These are phyloP conservation scores for Trichoderma asperellum DNA, from an alignment of 2,329 filamentous ascomycete species.

Conservation along the genomic window DNA sequence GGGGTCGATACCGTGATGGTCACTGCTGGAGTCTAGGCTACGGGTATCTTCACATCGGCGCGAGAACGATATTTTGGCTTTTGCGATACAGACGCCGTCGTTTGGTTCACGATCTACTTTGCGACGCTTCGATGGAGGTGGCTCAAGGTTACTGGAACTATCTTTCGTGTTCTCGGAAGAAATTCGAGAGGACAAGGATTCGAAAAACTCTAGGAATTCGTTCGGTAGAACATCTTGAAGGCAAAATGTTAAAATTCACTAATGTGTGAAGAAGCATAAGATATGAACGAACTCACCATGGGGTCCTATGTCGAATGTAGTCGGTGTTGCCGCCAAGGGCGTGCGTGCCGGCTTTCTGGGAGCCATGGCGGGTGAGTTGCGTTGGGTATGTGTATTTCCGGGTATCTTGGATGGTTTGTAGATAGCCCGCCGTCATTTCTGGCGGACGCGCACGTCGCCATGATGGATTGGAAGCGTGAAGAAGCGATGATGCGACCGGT, in stretches of 20 bases:
- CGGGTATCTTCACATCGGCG: conserved; percentile 34
- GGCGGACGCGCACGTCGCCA: conserved; percentile 8
- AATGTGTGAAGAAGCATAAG: background rate
- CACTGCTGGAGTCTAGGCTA: background rate
- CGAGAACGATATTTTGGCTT: conserved; percentile 35
- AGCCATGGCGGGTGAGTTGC: background rate
- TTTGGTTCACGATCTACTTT: conserved; percentile 33
- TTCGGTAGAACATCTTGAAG: conserved; percentile 2
- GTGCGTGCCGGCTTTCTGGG: conserved; percentile 12
- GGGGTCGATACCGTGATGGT: conserved; percentile 33
- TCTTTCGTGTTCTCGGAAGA: background rate
- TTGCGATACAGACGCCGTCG: conserved; percentile 36
- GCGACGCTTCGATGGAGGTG: conserved; percentile 40
- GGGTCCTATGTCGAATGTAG: conserved; percentile 11
- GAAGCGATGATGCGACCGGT: conserved; percentile 4
- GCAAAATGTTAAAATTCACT: background rate
- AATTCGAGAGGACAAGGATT: background rate
- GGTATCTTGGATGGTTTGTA: background rate
- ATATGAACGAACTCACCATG: conserved; percentile 12
- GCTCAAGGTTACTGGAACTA: background rate
- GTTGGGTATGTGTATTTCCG: background rate
- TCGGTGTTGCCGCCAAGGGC: background rate
- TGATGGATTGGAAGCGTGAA: conserved; percentile 5
- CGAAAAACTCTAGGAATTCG: conserved; percentile 6
- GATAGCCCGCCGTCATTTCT: background rate